Base-by-base conservation (phyloP, 345 rosid genomes). In the Ricinus communis region DNA sequence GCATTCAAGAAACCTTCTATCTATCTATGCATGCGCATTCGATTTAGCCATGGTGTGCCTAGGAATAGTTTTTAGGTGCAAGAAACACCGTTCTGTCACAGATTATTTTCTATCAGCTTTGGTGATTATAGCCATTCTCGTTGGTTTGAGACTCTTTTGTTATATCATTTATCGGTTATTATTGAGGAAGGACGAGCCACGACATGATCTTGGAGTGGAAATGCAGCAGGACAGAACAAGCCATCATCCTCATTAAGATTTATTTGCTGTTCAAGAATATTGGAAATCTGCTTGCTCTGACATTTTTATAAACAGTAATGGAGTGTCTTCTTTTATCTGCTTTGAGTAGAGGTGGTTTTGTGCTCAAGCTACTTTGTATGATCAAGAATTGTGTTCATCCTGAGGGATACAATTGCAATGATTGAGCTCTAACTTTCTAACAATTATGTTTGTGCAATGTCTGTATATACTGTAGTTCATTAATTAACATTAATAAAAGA, bases 31-130 rank as follows among this genome's bases (percentile, higher is more conserved):
- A 36, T 16, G 63, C n/a, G n/a, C 18, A 21, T 50, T 4, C 13
- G 3, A 55, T 25, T 18, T 21, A 64, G 45, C 70, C 50, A 86
- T 86, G 87, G 81, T 82, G 46, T 84, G 87, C 21, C 68, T 75
- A 15, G 80, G 80, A 52, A 30, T 74, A 51, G 11, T 84, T 19
- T 73, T 81, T 47, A 69, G 79, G 49, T 84, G 90, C 77, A 74
- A 75, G 51, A 61, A 51, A 43, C 71, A 21, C 4, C 79, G 73
- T 40, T 69, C 82, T 0, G 33, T 57, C 59, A 59, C 62, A 40
- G 86, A 75, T n/a, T 76, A 83, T 14, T 43, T 78, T 25, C 25
- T 87, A 49, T 73, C 80, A 24, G 81, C 75, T 71, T 24, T 79
- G 71, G 64, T 76, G 68, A 52, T 87, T 24, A 46, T 80, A 30